Percentiles rank a stretch among this genome's conserved stretches.
These are phyloP conservation scores for Syncephalastrum monosporum DNA, from an alignment of 371 early-diverging fungal genomes.

Conservation along the genomic window DNA sequence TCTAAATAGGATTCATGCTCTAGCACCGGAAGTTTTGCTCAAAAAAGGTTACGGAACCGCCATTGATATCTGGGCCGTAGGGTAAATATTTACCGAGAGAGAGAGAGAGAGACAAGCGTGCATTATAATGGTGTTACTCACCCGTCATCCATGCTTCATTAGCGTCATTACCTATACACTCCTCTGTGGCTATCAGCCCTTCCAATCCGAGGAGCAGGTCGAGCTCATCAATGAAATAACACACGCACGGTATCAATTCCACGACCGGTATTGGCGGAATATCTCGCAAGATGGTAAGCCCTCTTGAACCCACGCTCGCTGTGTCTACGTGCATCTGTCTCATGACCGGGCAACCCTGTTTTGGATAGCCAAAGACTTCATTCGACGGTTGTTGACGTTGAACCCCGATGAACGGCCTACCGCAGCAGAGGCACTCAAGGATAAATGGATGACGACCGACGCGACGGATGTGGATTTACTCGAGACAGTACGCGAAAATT, in stretches of 20 bases:
- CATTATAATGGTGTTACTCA: slow-evolving; percentile 45
- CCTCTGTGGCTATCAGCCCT: slow-evolving; percentile 73
- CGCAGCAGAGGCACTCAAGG: slow-evolving; percentile 75
- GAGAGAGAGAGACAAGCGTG: too few species aligned
- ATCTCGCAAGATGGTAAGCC: slow-evolving; percentile 64
- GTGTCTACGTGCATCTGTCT: background rate
- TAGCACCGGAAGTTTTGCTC: slow-evolving; percentile 83
- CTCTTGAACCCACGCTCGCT: background rate
- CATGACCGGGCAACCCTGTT: background rate
- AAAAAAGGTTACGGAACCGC: slow-evolving; percentile 70
- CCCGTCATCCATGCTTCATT: slow-evolving; percentile 58
- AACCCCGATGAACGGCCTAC: slow-evolving; percentile 75
- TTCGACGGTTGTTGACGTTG: slow-evolving; percentile 67
- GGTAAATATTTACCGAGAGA: slow-evolving; percentile 29
- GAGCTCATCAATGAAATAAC: slow-evolving; percentile 62
- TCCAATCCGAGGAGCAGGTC: slow-evolving; percentile 60
- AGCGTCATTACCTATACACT: slow-evolving; percentile 7
- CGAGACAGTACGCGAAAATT: slow-evolving; percentile 67
- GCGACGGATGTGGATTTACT: slow-evolving; percentile 68
- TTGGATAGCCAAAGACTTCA: slow-evolving; percentile 82
- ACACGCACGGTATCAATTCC: slow-evolving; percentile 66
- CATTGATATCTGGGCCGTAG: slow-evolving; percentile 83
- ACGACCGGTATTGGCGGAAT: slow-evolving; percentile 76
- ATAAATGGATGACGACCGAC: slow-evolving; percentile 75
- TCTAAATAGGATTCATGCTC: background rate